phyloP scores from a whole-genome alignment of 2,329 filamentous ascomycete species.

The Calonectria pseudoturangicola region DNA sequence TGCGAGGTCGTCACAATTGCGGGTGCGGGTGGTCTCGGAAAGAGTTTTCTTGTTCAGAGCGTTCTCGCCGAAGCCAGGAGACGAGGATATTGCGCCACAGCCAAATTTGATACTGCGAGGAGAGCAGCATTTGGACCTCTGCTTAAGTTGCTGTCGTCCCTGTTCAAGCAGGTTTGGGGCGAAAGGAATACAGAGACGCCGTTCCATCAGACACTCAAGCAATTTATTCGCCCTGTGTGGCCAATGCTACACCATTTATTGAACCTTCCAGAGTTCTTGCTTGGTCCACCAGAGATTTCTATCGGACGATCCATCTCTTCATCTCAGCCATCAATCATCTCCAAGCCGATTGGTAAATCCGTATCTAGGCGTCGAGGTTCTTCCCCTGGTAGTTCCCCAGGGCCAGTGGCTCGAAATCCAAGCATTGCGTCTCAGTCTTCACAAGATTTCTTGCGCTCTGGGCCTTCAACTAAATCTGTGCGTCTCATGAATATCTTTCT shows the following conservation, averaged over 20 bases:
- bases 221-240: slow-evolving; percentile 79
- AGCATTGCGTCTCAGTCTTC: slow-evolving; percentile 69
- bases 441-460: slow-evolving; percentile 76
- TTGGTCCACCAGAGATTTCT: slow-evolving; percentile 68
- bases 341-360: slow-evolving; percentile 58
- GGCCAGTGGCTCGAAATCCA: slow-evolving; percentile 58
- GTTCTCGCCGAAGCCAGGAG: slow-evolving; percentile 76
- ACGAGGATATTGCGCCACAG: slow-evolving; percentile 78
- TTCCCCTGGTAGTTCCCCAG: slow-evolving; percentile 68
- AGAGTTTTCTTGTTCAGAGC: slow-evolving; percentile 78
- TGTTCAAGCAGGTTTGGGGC: slow-evolving; percentile 81
- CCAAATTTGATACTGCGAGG: slow-evolving; percentile 79
- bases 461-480: slow-evolving; percentile 77
- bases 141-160: slow-evolving; percentile 77
- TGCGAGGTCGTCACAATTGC: slow-evolving; percentile 79
- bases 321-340: slow-evolving; percentile 55
- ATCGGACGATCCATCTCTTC: slow-evolving; percentile 61
- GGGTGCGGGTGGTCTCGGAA: slow-evolving; percentile 78
- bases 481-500: slow-evolving; percentile 91
- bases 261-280: slow-evolving; percentile 81
- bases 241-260: slow-evolving; percentile 77
- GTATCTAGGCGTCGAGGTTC: slow-evolving; percentile 67
- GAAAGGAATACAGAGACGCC: slow-evolving; percentile 79
- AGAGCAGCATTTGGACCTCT: slow-evolving; percentile 78
- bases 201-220: slow-evolving; percentile 77